Conservation (phyloP, 2,329 filamentous ascomycete species). For the Lecanicillium sp. region DNA sequence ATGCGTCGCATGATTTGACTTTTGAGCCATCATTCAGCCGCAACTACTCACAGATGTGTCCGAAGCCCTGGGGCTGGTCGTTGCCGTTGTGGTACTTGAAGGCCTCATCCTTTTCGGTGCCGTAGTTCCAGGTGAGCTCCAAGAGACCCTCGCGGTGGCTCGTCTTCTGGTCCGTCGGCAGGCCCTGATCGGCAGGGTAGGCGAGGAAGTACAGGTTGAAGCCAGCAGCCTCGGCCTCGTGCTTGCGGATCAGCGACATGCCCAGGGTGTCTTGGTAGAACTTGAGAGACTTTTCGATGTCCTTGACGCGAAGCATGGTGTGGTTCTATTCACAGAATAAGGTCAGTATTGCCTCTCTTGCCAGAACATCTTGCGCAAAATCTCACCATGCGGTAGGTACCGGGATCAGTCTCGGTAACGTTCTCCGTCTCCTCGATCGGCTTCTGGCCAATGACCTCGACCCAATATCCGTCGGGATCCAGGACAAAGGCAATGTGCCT, state of each 20-base stretch:
- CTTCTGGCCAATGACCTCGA: slow-evolving; percentile 74
- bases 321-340: slow-evolving; percentile 59
- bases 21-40: no score
- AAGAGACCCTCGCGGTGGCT: slow-evolving; percentile 74
- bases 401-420: slow-evolving; percentile 64
- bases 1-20: background rate
- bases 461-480: slow-evolving; percentile 84
- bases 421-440: slow-evolving; percentile 64
- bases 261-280: slow-evolving; percentile 85
- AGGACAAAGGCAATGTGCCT: slow-evolving; percentile 82
- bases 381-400: slow-evolving; percentile 64
- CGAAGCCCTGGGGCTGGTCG: slow-evolving; percentile 84
- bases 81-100: slow-evolving; percentile 95
- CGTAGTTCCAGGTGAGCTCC: slow-evolving; percentile 81
- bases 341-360: background rate
- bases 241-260: slow-evolving; percentile 73
- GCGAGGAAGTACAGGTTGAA: slow-evolving; percentile 95
- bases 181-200: slow-evolving; percentile 57
- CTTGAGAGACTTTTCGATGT: slow-evolving; percentile 63
- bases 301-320: slow-evolving; percentile 93
- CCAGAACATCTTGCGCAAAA: background rate
- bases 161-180: slow-evolving; percentile 47
- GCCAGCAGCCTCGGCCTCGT: slow-evolving; percentile 60
- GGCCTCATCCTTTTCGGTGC: slow-evolving; percentile 75
- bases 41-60: slow-evolving; percentile 83